Base-by-base conservation (phyloP, 164 flowering plant species). In the Piper longum region DNA sequence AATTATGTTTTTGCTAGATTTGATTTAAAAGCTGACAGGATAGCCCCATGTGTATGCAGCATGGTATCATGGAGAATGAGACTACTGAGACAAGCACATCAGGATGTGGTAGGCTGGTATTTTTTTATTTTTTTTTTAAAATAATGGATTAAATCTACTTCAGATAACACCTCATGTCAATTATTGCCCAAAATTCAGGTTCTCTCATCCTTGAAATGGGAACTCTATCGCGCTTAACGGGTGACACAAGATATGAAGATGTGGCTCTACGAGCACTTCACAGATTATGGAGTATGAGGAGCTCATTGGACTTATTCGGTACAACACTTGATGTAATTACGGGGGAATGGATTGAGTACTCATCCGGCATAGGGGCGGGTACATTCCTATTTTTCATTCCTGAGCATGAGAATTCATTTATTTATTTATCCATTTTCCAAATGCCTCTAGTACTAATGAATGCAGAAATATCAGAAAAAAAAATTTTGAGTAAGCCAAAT, bases 191-290 rank as follows among this genome's bases (percentile, higher is more conserved):
- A 48, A 5, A 12, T 70, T 64, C 75, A 95, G 99, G 99, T 72
- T 91, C 99, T 18, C 81, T 95, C 68, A 87, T 95, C 77, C 99
- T 95, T 78, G 99, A 95, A 79, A 95, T 95, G 99, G 99, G 99
- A 63, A 82, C 95, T 56, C 72, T 95, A 64, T 88, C 99, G 57
- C 80, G 79, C 62, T 76, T 95, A 72, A 95, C 97, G 65, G 96
- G 96, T 59, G 91, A 95, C 70, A 79, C 93, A 55, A 80, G 83
- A 71, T 95, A 73, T 74, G 97, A 88, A 68, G 71, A 78, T 56
- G 96, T 88, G 55, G 95, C 99, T 61, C 72, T 90, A 75, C 88
- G 87, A 72, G 96, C 99, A 67, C 86, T 95, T 63, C 97, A 91
- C 54, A 84, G 80, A 65, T 69, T 95, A 71, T 95, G 99, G 99